These are phyloP conservation scores for Irpex lacteus DNA, from an alignment of 1,284 basidiomycete genomes.

Conservation along the genomic window DNA sequence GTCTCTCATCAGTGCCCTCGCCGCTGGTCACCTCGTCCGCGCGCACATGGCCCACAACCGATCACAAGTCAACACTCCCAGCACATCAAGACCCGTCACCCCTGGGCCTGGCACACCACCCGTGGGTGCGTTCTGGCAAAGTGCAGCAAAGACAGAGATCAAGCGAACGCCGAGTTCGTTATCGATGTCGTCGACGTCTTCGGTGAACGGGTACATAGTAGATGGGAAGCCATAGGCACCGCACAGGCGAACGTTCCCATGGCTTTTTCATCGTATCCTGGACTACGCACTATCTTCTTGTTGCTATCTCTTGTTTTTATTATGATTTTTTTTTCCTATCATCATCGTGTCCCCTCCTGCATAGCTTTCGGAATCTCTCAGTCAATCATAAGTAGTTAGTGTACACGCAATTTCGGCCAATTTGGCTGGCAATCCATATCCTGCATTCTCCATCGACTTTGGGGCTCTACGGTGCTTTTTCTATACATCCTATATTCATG, in stretches of 20 bases:
- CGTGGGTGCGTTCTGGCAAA: conserved; percentile 14
- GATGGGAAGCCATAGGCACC: conserved; percentile 12
- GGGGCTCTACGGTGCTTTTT: background rate
- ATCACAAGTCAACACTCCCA: conserved; percentile 67
- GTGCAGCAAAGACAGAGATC: conserved; percentile 9
- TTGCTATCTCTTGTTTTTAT: background rate
- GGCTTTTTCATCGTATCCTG: too few species aligned
- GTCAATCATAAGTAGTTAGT: background rate
- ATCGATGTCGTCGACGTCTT: conserved; percentile 10
- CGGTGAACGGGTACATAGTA: conserved; percentile 9
- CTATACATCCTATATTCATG: background rate
- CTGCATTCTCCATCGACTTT: background rate
- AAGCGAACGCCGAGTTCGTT: conserved; percentile 7
- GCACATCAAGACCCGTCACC: conserved; percentile 60
- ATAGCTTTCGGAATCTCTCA: conserved; percentile 4
- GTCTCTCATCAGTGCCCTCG: conserved; percentile 84
- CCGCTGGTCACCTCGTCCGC: conserved; percentile 87
- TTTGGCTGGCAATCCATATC: background rate
- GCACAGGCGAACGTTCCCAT: background rate
- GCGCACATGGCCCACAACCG: conserved; percentile 89
- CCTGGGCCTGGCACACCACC: conserved; percentile 38
- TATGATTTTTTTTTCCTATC: background rate
- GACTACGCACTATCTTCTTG: background rate
- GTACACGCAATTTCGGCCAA: background rate
- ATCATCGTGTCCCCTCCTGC: background rate